A percentile compares a stretch with the other conserved stretches of the same genome.
These are phyloP conservation scores for Daldinia decipiens DNA, from an alignment of 495 filamentous ascomycete genomes.

Conservation along the genomic window DNA sequence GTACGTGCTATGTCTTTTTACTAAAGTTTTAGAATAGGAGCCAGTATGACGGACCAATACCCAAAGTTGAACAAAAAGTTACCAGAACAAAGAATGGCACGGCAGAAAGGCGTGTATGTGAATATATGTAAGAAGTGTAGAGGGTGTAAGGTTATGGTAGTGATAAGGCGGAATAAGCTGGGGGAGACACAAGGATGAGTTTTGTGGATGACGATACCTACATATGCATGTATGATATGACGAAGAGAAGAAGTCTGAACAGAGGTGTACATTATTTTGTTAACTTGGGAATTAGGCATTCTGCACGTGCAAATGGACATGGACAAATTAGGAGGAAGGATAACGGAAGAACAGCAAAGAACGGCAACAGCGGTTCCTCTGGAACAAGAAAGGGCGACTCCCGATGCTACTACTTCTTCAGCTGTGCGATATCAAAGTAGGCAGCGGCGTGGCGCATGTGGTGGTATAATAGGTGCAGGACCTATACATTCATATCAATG, in stretches of 20 bases:
- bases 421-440: not conserved
- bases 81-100: not conserved
- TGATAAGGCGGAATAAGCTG: not conserved
- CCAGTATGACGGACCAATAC: not conserved
- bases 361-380: not conserved
- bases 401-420: not conserved
- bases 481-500: not conserved
- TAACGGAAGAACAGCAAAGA: not conserved
- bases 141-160: not conserved
- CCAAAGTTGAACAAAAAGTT: not conserved
- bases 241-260: not conserved
- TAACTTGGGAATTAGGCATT: not conserved
- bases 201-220: conserved; percentile 1
- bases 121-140: not conserved
- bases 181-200: not conserved
- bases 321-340: not conserved
- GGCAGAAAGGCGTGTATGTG: not conserved
- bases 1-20: not conserved
- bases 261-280: not conserved
- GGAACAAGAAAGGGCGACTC: not conserved
- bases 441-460: not conserved
- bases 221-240: not conserved
- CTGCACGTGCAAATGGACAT: not conserved
- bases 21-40: not conserved
- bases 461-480: not conserved